Conservation (phyloP, 306 rosid genomes). For the Acmispon strigosus region DNA sequence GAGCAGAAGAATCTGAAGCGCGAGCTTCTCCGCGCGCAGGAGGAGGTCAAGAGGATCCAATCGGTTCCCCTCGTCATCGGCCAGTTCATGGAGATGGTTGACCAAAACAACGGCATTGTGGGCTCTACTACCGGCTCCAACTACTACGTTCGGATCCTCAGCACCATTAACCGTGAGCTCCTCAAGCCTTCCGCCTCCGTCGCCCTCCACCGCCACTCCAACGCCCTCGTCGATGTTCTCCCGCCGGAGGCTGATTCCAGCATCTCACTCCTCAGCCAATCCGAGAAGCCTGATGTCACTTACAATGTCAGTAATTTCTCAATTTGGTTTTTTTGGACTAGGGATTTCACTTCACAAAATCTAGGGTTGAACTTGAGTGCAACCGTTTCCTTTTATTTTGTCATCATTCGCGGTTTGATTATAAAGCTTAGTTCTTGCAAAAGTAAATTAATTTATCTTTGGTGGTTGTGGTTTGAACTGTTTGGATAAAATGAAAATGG, state of each 20-base stretch:
- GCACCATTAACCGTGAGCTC: constrained; percentile 90
- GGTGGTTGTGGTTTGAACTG: neutral
- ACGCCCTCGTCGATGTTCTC: constrained; percentile 91
- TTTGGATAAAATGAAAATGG: neutral
- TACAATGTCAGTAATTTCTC: constrained; percentile 46
- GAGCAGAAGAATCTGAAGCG: constrained; percentile 96
- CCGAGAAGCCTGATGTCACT: constrained; percentile 98
- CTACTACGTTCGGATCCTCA: constrained; percentile 85
- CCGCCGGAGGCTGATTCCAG: constrained; percentile 99
- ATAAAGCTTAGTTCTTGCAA: neutral
- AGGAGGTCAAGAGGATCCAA: constrained; percentile 95
- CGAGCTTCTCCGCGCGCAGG: constrained; percentile 92
- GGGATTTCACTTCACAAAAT: neutral
- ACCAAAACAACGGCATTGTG: constrained; percentile 86
- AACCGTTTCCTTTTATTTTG: neutral
- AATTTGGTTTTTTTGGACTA: neutral
- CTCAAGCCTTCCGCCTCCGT: constrained; percentile 94
- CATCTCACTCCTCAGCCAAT: constrained; percentile 92
- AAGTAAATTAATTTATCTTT: neutral
- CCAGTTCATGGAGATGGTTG: constrained; percentile 99
- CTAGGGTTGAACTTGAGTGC: neutral
- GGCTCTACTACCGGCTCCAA: constrained; percentile 99
- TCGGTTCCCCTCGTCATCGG: constrained; percentile 96
- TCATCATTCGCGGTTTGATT: neutral
- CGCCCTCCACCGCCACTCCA: constrained; percentile 94